Evolutionary conservation across 306 rosid species (phyloP), one percentile per base, ranked within the genome.

Genomic region (Medicago arabica): DNA sequence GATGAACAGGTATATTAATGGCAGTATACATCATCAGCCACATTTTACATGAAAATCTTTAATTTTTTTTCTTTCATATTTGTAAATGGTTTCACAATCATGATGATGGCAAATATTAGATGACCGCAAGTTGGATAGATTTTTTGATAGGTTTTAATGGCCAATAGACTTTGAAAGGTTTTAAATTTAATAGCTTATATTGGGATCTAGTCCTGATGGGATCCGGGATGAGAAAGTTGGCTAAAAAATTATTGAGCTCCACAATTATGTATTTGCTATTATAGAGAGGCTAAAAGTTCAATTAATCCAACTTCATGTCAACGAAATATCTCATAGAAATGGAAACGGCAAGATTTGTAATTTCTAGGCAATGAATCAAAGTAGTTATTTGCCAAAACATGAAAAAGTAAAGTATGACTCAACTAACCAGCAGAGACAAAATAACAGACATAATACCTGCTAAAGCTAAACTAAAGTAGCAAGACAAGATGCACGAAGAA

Each of bases 1-100:
- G 90, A 83, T 85, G 85, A 87, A 53, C 81, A 67, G 75, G 96
- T 81, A 81, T 71, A 74, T 77, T 66, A 40, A 86, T 69, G 77
- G 62, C 67, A 77, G 66, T 54, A 16, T 39, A 50, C 61, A 9
- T 75, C 4, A 12, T 7, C 77, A 39, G 84, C 18, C 73, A 79
- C 86, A 82, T 84, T 77, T 75, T 25, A 28, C 55, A 10, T 40
- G 19, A 51, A 7, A 34, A 34, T 34, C 7, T n/a, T n/a, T n/a
- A n/a, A n/a, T n/a, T n/a, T n/a, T n/a, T n/a, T n/a, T n/a, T n/a
- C n/a, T n/a, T n/a, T n/a, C 38, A 34, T 4, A 31, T 31, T 34
- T 34, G 38, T 34, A 34, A 4, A 34, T 34, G 38, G 7, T 34
- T 34, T 34, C 5, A 34, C 38, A 34, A 34, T 34, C 38, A 34